Base-by-base conservation (phyloP, 805 yeast genomes). In the Myxozyma neotropica region DNA sequence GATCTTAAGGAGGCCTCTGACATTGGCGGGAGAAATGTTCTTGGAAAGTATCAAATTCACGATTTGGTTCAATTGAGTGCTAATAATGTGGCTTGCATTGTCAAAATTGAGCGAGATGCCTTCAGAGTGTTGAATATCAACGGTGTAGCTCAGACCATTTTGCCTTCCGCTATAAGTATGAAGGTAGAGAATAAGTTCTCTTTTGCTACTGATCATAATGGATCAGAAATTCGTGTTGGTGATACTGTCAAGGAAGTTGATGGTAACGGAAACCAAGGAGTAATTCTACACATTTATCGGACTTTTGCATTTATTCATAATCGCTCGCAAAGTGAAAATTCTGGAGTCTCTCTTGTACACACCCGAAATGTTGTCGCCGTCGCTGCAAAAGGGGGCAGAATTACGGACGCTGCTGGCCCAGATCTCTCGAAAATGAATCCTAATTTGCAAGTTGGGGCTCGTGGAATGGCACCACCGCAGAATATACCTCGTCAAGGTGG, bases 1-100 rank as follows among this genome's bases (percentile, higher is more conserved):
- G 93, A 89, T 70, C 77, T 94, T 71, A 86, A 91, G 59, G 89
- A 88, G 70, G 96, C 97, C 21, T 84, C 94, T n/a, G 97, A 92
- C 73, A 84, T 93, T 10, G 84, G 90, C 1, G 83, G 85, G 36
- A 80, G 88, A n/a, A 81, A 86, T 58, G 53, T 61, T 26, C 60
- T 67, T 6, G 91, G 92, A 63, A 83, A 86, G 68, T 94, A 86
- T 73, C 94, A 89, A 61, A 78, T 94, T 53, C 95, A 89, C 70
- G 97, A 93, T 71, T 80, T 94, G 59, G 96, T 94, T 39, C 93
- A 90, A 72, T 76, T 94, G 63, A 90, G 88, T 73, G 87, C 95
- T 0, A 87, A 87, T 53, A 81, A 83, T 8, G 96, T 91, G 27
- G 99, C 97, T 66, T 88, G 94, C 70, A 84, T 94, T 62, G 85